Percentiles rank a stretch among this genome's conserved stretches.
Evolutionary conservation across 179 eudicot species (phyloP).

Genomic region (Gypsophila paniculata): DNA sequence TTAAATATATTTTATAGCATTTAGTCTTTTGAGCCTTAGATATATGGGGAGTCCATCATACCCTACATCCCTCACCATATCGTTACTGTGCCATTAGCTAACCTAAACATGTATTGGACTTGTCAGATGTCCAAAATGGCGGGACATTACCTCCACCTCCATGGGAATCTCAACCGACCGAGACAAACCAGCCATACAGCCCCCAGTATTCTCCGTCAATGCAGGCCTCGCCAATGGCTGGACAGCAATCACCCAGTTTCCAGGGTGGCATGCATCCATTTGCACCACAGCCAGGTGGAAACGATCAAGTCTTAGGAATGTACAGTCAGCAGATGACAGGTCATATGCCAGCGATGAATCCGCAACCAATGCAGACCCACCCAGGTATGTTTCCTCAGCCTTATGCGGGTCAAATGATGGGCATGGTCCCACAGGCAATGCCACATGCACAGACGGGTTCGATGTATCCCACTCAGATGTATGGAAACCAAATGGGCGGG

Average conservation of each 20-base stretch:
- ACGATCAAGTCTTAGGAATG: conserved; percentile 48
- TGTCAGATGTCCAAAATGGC: conserved; percentile 53
- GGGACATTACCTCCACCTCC: conserved; percentile 85
- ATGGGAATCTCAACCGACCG: conserved; percentile 73
- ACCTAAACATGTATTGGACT: conserved; percentile 10
- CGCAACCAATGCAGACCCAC: conserved; percentile 37
- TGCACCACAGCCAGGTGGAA: conserved; percentile 37
- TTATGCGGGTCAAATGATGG: conserved; percentile 42
- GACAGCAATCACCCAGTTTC: conserved; percentile 38
- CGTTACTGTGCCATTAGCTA: background rate
- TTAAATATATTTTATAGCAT: no score
- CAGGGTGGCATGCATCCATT: conserved; percentile 41
- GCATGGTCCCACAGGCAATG: conserved; percentile 46
- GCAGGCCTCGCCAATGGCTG: conserved; percentile 36
- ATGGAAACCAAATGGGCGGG: conserved; percentile 58
- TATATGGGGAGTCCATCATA: background rate
- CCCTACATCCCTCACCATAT: background rate
- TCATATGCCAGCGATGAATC: conserved; percentile 39
- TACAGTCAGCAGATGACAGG: conserved; percentile 48
- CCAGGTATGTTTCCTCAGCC: conserved; percentile 51
- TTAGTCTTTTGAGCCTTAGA: background rate
- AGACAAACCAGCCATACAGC: conserved; percentile 35
- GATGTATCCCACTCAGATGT: conserved; percentile 70
- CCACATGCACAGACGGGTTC: conserved; percentile 52
- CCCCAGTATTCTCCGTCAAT: conserved; percentile 37